Percentiles rank a stretch among this genome's conserved stretches.
These are phyloP conservation scores for Boletellus sp. DNA, from an alignment of 768 basidiomycete species.

Conservation along the genomic window DNA sequence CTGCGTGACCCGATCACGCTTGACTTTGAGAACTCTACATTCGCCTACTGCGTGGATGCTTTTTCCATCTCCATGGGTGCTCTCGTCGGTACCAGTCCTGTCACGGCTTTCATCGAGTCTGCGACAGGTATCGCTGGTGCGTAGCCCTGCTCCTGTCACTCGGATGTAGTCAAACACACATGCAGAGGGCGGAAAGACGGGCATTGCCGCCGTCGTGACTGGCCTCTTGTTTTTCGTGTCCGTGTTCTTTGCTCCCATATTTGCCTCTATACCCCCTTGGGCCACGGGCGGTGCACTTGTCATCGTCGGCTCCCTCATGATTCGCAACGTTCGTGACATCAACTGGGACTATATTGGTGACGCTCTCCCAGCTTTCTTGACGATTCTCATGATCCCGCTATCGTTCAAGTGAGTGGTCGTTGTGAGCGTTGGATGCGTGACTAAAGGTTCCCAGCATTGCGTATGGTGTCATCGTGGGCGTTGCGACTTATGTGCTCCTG, in stretches of 20 bases:
- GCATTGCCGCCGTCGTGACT: constrained; percentile 70
- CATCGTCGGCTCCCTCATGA: constrained; percentile 87
- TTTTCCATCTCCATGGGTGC: constrained; percentile 80
- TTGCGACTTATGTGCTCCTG: constrained; percentile 64
- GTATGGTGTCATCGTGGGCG: constrained; percentile 83
- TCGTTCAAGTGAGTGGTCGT: constrained; percentile 60
- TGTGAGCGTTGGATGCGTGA: neutral
- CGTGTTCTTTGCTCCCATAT: constrained; percentile 86
- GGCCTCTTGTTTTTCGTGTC: constrained; percentile 78
- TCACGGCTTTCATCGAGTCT: constrained; percentile 80
- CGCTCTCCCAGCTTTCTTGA: constrained; percentile 82
- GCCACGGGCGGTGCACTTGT: constrained; percentile 84
- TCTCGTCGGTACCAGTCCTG: constrained; percentile 74
- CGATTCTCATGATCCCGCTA: constrained; percentile 73
- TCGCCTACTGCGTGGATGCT: constrained; percentile 82
- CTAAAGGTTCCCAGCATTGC: constrained; percentile 57
- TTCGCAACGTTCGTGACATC: constrained; percentile 79
- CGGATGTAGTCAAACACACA: constrained; percentile 6
- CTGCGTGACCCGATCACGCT: constrained; percentile 79
- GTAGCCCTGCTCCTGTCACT: constrained; percentile 11
- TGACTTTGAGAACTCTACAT: constrained; percentile 80
- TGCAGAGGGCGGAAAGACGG: constrained; percentile 83
- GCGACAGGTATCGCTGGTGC: constrained; percentile 74
- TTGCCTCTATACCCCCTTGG: constrained; percentile 83
- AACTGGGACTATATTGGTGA: constrained; percentile 91